These are phyloP conservation scores for Malus hybrid DNA, from an alignment of 331 rosid genomes.

Conservation along the genomic window DNA sequence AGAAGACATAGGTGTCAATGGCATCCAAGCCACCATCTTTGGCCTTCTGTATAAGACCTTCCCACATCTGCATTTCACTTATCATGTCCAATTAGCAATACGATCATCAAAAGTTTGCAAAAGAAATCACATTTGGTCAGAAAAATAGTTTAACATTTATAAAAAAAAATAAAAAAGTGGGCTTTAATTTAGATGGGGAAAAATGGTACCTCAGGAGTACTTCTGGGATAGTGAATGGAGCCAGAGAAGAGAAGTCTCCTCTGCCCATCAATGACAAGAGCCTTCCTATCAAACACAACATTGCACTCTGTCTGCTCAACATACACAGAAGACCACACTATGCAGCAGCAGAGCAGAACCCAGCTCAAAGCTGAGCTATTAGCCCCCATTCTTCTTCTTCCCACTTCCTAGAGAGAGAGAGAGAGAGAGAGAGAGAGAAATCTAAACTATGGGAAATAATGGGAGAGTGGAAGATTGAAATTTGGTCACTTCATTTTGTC, in stretches of 20 bases:
- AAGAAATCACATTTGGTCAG: not conserved
- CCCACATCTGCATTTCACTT: conserved; percentile 42
- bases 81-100: not conserved
- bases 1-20: conserved; percentile 42
- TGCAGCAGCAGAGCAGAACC: conserved; percentile 8
- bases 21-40: conserved; percentile 39
- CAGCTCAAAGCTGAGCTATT: conserved; percentile 9
- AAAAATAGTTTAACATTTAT: no score
- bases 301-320: conserved; percentile 15
- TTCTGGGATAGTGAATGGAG: conserved; percentile 41
- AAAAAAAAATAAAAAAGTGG: not conserved
- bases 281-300: conserved; percentile 27
- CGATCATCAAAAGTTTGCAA: not conserved
- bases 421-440: not conserved
- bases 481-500: conserved; percentile 8
- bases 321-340: not conserved
- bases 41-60: conserved; percentile 26
- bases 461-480: not conserved
- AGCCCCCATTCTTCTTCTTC: conserved; percentile 6
- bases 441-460: not conserved
- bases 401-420: no score
- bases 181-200: not conserved
- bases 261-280: conserved; percentile 32
- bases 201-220: conserved; percentile 29
- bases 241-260: conserved; percentile 35